phyloP scores from a whole-genome alignment of 305 asterid genomes.

The Nicotiana rustica region DNA sequence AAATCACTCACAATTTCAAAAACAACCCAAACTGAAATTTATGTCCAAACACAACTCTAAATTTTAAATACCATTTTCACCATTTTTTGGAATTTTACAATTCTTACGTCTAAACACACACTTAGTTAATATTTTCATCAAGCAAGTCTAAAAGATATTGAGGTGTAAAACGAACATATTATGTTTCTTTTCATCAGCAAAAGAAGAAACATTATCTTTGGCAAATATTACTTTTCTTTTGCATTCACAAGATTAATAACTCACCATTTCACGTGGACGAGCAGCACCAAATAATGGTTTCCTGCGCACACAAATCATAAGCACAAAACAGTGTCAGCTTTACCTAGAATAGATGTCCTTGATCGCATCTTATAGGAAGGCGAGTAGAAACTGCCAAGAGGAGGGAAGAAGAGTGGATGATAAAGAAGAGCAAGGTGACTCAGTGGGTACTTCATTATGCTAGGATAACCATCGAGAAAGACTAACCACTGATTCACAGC shows the following conservation, averaged over 20 bases:
- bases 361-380: conserved; percentile 23
- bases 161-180: neutral
- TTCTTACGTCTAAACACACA: too few relatives aligned
- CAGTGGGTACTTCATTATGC: neutral
- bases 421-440: neutral
- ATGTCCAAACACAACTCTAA: too few relatives aligned
- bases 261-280: conserved; percentile 89
- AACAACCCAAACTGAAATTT: too few relatives aligned
- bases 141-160: conserved; percentile 6
- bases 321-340: conserved; percentile 37
- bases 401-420: conserved; percentile 27
- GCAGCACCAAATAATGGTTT: conserved; percentile 81
- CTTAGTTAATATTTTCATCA: neutral
- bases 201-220: neutral
- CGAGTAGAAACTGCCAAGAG: conserved; percentile 34
- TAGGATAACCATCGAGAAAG: neutral
- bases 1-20: too few relatives aligned
- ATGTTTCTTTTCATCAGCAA: conserved; percentile 17
- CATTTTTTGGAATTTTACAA: too few relatives aligned
- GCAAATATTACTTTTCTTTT: conserved; percentile 8
- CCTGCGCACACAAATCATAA: conserved; percentile 58
- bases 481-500: neutral
- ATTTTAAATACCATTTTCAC: too few relatives aligned
- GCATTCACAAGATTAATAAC: conserved; percentile 38
- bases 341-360: conserved; percentile 28